Percentiles rank a stretch among this genome's conserved stretches.
phyloP scores from a whole-genome alignment of 2,329 filamentous ascomycete species.

The Sphaerulina vaccinii region DNA sequence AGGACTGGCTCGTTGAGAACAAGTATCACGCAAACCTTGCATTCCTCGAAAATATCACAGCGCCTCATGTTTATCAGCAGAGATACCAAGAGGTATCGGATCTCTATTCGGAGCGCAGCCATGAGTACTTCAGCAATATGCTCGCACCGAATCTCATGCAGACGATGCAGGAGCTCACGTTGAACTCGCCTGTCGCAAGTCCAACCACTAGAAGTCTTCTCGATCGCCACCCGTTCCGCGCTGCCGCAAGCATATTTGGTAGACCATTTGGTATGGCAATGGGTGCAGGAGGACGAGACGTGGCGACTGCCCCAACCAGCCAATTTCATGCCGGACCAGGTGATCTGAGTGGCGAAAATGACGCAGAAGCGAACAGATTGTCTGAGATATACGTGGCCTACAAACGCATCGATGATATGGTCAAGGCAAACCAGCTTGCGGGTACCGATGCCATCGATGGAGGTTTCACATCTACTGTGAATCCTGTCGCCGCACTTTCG shows the following conservation, averaged over 20 bases:
- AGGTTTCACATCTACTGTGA: conserved; percentile 18
- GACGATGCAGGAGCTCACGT: conserved; percentile 33
- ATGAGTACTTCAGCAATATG: conserved; percentile 31
- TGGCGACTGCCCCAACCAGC: conserved; percentile 3
- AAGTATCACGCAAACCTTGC: conserved; percentile 50
- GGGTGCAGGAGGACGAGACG: conserved; percentile 6
- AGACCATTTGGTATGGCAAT: conserved; percentile 21
- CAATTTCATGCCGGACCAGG: conserved; percentile 10
- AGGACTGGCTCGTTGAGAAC: conserved; percentile 62
- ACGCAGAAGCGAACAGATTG: conserved; percentile 17
- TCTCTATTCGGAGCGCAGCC: conserved; percentile 26
- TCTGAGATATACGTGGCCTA: conserved; percentile 54
- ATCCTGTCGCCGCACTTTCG: conserved; percentile 29
- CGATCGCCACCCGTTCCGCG: conserved; percentile 19
- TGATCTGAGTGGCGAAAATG: conserved; percentile 7
- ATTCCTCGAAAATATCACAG: conserved; percentile 48
- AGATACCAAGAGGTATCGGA: conserved; percentile 35
- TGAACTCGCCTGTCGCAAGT: conserved; percentile 25
- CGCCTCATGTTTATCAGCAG: conserved; percentile 25
- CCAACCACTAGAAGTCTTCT: conserved; percentile 4
- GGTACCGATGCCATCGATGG: conserved; percentile 16
- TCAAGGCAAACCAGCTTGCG: conserved; percentile 51
- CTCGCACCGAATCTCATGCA: conserved; percentile 34
- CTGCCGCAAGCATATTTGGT: conserved; percentile 17
- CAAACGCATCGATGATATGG: conserved; percentile 55